Percentiles rank a stretch among this genome's conserved stretches.
These are phyloP conservation scores for Amanita inopinata DNA, from an alignment of 768 basidiomycete species.

Conservation along the genomic window DNA sequence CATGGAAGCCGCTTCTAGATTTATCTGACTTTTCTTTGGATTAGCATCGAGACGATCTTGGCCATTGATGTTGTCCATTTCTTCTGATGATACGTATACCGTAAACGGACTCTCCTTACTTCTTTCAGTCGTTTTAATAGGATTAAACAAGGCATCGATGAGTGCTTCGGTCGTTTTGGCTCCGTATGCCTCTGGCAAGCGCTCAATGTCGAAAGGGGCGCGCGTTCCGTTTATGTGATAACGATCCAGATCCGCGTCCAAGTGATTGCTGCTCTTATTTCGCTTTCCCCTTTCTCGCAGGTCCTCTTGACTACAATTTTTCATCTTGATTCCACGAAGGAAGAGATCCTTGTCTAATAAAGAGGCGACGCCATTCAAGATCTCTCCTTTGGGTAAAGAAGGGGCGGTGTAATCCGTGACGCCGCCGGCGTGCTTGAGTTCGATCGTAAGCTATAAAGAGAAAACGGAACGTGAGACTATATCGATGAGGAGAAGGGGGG, in stretches of 20 bases:
- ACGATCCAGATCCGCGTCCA: neutral
- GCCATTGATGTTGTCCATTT: neutral
- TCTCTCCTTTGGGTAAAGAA: slow-evolving; percentile 62
- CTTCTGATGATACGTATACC: slow-evolving; percentile 11
- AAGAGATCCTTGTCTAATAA: slow-evolving; percentile 48
- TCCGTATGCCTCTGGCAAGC: slow-evolving; percentile 44
- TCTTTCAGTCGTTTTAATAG: slow-evolving; percentile 36
- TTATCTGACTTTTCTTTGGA: neutral
- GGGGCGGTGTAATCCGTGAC: slow-evolving; percentile 50
- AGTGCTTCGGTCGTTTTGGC: slow-evolving; percentile 60
- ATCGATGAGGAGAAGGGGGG: neutral
- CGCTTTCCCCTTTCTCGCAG: no score
- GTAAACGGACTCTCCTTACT: slow-evolving; percentile 33
- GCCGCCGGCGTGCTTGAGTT: slow-evolving; percentile 42
- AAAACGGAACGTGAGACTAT: slow-evolving; percentile 2
- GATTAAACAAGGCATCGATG: slow-evolving; percentile 77
- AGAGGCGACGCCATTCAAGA: slow-evolving; percentile 56
- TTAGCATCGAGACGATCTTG: slow-evolving; percentile 1
- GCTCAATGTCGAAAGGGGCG: slow-evolving; percentile 25
- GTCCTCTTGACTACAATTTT: no score
- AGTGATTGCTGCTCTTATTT: neutral
- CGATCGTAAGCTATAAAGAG: slow-evolving; percentile 42
- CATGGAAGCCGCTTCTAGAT: slow-evolving; percentile 7
- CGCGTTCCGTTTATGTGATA: neutral
- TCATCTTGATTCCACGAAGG: neutral